phyloP scores from a whole-genome alignment of 805 yeast species.

The Saturnispora gosingensis region DNA sequence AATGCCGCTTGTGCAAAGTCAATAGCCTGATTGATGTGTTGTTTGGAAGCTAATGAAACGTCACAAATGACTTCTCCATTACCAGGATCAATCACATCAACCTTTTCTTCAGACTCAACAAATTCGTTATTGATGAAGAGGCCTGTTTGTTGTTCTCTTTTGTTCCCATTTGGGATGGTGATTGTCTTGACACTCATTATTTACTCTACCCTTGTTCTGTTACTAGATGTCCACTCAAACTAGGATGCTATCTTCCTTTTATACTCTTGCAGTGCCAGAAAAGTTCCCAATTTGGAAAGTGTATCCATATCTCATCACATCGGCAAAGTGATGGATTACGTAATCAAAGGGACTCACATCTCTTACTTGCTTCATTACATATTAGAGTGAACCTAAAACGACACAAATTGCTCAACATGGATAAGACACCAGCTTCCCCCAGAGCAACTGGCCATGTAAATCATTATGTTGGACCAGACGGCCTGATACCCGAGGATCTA shows the following conservation, averaged over 20 bases:
- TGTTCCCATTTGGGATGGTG: constrained; percentile 42
- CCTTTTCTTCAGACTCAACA: constrained; percentile 38
- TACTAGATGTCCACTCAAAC: neutral
- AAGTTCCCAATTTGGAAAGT: neutral
- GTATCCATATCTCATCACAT: neutral
- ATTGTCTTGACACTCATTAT: constrained; percentile 12
- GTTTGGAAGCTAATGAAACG: constrained; percentile 40
- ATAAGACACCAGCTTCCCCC: neutral
- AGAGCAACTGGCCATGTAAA: neutral
- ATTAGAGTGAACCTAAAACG: neutral
- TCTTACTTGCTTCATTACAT: neutral
- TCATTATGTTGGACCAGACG: neutral
- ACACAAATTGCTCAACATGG: neutral
- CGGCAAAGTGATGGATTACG: neutral
- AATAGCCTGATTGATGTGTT: constrained; percentile 49
- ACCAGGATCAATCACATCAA: constrained; percentile 48
- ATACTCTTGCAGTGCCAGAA: neutral
- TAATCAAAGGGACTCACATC: neutral
- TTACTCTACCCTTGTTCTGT: neutral
- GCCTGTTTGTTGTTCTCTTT: constrained; percentile 67
- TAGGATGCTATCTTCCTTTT: neutral
- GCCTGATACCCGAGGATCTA: constrained; percentile 7
- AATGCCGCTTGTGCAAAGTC: constrained; percentile 44
- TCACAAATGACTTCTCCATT: constrained; percentile 43
- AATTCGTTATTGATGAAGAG: constrained; percentile 83